These are phyloP conservation scores for Fusarium odoratissimum DNA, from an alignment of 2,329 filamentous ascomycete genomes.

Conservation along the genomic window DNA sequence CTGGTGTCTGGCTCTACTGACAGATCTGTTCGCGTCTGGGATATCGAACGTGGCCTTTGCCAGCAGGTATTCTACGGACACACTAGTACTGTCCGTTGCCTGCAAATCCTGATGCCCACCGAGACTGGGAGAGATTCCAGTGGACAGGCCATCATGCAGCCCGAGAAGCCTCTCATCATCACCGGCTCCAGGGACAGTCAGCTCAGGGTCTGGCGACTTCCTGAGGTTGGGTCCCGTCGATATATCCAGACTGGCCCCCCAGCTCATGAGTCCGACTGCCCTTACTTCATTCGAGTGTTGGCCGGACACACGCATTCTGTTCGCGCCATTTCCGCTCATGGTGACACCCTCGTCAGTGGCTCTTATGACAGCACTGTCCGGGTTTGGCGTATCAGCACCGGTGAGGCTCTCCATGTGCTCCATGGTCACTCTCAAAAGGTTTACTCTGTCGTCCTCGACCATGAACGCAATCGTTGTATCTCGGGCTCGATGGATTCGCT, in stretches of 20 bases:
- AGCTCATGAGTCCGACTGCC: constrained; percentile 82
- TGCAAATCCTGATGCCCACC: constrained; percentile 92
- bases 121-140: constrained; percentile 78
- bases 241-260: constrained; percentile 85
- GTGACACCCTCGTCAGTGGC: constrained; percentile 94
- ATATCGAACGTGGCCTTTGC: constrained; percentile 92
- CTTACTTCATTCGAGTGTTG: constrained; percentile 91
- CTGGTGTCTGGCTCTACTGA: constrained; percentile 97
- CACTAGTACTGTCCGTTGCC: constrained; percentile 94
- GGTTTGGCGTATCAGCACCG: constrained; percentile 97
- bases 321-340: constrained; percentile 92
- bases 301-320: constrained; percentile 93
- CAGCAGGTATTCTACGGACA: constrained; percentile 98
- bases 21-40: constrained; percentile 98
- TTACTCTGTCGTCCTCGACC: constrained; percentile 95
- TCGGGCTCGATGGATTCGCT: constrained; percentile 98
- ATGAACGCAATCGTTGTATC: constrained; percentile 92
- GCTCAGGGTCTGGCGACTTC: constrained; percentile 92
- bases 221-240: constrained; percentile 78
- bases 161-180: constrained; percentile 94
- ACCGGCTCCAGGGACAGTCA: constrained; percentile 96
- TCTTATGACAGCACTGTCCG: constrained; percentile 96
- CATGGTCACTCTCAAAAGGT: constrained; percentile 93
- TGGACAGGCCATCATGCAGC: constrained; percentile 86
- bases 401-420: constrained; percentile 85